These are phyloP conservation scores for Pleoardoris graminearum DNA, from an alignment of 2,329 filamentous ascomycete species.

Conservation along the genomic window DNA sequence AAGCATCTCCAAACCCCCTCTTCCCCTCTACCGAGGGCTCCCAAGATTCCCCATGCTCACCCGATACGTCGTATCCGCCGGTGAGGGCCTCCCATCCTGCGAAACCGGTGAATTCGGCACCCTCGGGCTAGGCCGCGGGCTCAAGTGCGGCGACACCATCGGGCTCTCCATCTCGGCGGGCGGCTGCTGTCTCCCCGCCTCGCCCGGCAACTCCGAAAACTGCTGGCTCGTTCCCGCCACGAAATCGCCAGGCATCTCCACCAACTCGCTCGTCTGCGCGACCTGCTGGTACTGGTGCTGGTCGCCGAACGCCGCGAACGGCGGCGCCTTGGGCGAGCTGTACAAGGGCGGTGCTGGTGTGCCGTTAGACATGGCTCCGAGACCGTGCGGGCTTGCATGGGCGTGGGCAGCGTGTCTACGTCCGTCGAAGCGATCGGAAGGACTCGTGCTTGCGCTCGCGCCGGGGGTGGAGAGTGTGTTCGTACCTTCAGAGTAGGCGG, in stretches of 20 bases:
- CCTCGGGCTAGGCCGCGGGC: neutral
- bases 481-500: slow-evolving; percentile 18
- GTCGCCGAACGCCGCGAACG: slow-evolving; percentile 16
- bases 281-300: slow-evolving; percentile 17
- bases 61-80: neutral
- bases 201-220: slow-evolving; percentile 28
- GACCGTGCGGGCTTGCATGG: no score
- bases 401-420: neutral
- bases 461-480: neutral
- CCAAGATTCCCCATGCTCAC: neutral
- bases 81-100: neutral
- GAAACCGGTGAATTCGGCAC: neutral
- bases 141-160: slow-evolving; percentile 17
- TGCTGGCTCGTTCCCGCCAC: slow-evolving; percentile 13
- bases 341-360: slow-evolving; percentile 33
- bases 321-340: slow-evolving; percentile 21
- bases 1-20: no score
- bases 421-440: neutral
- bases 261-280: slow-evolving; percentile 17
- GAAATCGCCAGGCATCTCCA: slow-evolving; percentile 28
- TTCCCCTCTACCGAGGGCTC: neutral
- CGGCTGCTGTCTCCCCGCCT: neutral
- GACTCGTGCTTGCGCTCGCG: neutral
- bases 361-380: neutral
- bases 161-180: slow-evolving; percentile 26